Evolutionary conservation across 2,329 filamentous ascomycete genomes (phyloP).

Genomic region (Fusarium torulosum): DNA sequence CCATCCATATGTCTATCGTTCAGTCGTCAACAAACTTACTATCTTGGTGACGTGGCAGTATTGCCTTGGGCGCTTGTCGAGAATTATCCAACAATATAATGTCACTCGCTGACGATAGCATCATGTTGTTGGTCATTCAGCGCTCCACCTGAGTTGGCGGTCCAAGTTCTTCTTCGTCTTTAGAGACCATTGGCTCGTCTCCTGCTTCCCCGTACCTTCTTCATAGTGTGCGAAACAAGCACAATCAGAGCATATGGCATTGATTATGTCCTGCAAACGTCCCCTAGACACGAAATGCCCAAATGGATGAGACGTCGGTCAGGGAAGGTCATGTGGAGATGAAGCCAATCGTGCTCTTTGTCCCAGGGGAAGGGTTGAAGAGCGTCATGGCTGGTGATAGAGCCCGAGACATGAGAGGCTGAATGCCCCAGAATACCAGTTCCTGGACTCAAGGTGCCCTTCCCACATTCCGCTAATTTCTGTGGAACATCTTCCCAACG

Average conservation of each 20-base stretch:
- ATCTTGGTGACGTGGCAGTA: constrained; percentile 44
- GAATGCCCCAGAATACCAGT: constrained; percentile 34
- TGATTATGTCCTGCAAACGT: constrained; percentile 15
- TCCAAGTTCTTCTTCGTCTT: constrained; percentile 1
- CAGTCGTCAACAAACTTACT: constrained; percentile 19
- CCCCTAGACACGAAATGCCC: constrained; percentile 21
- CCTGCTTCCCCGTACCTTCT: constrained; percentile 9
- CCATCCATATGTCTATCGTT: constrained; percentile 12
- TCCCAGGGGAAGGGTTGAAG: constrained; percentile 36
- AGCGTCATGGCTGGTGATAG: constrained; percentile 43
- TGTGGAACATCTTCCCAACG: constrained; percentile 27
- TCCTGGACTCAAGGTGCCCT: constrained; percentile 24
- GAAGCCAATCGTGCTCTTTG: constrained; percentile 42
- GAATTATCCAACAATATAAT: constrained; percentile 32
- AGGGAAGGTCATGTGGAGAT: constrained; percentile 40
- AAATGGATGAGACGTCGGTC: constrained; percentile 16
- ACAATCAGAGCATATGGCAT: constrained; percentile 7
- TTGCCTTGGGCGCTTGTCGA: constrained; percentile 29
- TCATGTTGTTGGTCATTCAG: constrained; percentile 19
- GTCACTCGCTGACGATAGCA: constrained; percentile 28
- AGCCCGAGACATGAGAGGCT: constrained; percentile 31
- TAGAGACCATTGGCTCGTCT: constrained; percentile 10
- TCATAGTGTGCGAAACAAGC: not conserved
- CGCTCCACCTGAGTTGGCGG: not conserved
- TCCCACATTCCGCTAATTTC: constrained; percentile 40